A percentile compares a stretch with the other conserved stretches of the same genome.
Conservation (phyloP, 1,139 yeast genomes). For the Taphrina deformans region DNA sequence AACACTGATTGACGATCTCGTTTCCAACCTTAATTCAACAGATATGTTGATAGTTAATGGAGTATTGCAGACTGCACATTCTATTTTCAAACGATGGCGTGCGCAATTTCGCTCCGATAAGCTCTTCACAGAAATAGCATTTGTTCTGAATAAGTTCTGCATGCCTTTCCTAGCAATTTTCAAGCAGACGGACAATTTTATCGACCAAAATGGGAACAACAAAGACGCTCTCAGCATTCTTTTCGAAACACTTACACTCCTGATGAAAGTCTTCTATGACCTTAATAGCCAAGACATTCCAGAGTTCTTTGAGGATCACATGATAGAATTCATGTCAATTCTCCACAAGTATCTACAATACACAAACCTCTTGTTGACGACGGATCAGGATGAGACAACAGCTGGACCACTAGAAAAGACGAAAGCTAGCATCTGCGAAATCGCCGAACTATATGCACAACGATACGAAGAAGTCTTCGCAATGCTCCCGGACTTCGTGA, state of each 20-base stretch:
- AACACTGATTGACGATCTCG: conserved; percentile 65
- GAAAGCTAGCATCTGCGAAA: conserved; percentile 80
- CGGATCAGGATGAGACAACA: conserved; percentile 62
- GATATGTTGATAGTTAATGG: conserved; percentile 81
- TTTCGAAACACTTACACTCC: conserved; percentile 68
- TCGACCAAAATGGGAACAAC: conserved; percentile 52
- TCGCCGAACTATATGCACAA: conserved; percentile 79
- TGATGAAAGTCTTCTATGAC: conserved; percentile 83
- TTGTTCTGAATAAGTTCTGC: conserved; percentile 84
- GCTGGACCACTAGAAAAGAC: conserved; percentile 70
- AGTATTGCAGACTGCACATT: conserved; percentile 86
- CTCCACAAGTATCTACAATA: conserved; percentile 77
- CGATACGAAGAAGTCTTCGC: conserved; percentile 90
- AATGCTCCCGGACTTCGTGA: conserved; percentile 73
- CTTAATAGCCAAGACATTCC: conserved; percentile 97
- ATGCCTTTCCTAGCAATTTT: conserved; percentile 72
- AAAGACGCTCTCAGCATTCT: conserved; percentile 57
- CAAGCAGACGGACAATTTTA: conserved; percentile 61
- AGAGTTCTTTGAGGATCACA: conserved; percentile 92
- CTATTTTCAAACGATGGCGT: conserved; percentile 95
- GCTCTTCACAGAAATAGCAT: conserved; percentile 78
- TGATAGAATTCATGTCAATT: conserved; percentile 72
- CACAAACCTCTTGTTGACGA: conserved; percentile 54
- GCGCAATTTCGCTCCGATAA: conserved; percentile 91
- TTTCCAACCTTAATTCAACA: conserved; percentile 59